A percentile compares a stretch with the other conserved stretches of the same genome.
These are phyloP conservation scores for Ehretia macrophylla DNA, from an alignment of 257 asterid genomes.

Conservation along the genomic window DNA sequence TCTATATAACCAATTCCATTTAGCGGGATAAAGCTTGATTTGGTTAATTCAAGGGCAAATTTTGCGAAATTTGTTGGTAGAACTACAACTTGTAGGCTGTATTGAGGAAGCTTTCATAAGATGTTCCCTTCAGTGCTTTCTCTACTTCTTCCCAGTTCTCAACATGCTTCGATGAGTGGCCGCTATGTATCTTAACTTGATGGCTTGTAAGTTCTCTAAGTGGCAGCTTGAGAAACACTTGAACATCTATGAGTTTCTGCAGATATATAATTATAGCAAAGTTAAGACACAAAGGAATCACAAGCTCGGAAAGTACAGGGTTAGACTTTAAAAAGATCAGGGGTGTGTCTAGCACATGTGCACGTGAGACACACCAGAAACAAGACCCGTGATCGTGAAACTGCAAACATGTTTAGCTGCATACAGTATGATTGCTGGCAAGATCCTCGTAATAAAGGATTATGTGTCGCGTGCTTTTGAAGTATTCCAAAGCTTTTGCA, in stretches of 20 bases:
- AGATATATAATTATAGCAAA: neutral
- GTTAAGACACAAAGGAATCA: neutral
- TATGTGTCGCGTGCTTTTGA: conserved; percentile 60
- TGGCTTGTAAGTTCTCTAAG: conserved; percentile 50
- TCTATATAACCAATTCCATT: too few species aligned
- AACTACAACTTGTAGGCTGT: conserved; percentile 25
- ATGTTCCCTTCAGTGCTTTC: conserved; percentile 49
- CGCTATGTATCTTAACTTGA: conserved; percentile 82
- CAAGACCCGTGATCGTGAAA: too few species aligned
- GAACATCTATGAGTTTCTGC: conserved; percentile 72
- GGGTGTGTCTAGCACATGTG: too few species aligned
- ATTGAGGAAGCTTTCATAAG: conserved; percentile 37
- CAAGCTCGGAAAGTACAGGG: neutral
- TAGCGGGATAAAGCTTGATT: too few species aligned
- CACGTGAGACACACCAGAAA: too few species aligned
- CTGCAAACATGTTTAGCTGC: neutral
- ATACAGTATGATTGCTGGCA: conserved; percentile 50
- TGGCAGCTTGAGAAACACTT: conserved; percentile 69
- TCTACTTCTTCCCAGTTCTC: conserved; percentile 53
- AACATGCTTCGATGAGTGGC: conserved; percentile 44
- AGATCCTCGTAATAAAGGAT: conserved; percentile 75
- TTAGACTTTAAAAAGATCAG: neutral
- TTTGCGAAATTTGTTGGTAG: neutral
- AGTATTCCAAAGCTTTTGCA: conserved; percentile 50
- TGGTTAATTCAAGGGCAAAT: too few species aligned